Percentiles rank a stretch among this genome's conserved stretches.
phyloP scores from a whole-genome alignment of 306 rosid species.

The Malus sieversii region DNA sequence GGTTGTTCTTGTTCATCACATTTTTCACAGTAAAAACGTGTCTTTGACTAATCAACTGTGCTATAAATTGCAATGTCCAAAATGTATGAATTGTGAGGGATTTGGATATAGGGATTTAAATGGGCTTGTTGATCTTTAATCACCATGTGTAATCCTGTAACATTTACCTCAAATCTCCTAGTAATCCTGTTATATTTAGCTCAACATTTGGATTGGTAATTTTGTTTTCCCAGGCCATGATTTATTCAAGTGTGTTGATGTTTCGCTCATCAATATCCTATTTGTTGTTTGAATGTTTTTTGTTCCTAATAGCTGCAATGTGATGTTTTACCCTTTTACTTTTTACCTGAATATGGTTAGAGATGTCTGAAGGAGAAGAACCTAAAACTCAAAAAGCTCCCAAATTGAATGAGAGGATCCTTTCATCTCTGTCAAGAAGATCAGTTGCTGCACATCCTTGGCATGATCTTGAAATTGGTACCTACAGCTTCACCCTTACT shows the following conservation, averaged over 20 bases:
- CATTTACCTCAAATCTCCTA: neutral
- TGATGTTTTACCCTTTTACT: neutral
- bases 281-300: neutral
- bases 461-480: constrained; percentile 99
- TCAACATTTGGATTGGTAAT: neutral
- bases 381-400: constrained; percentile 32
- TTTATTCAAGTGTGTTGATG: neutral
- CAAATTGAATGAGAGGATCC: constrained; percentile 84
- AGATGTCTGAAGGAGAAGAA: constrained; percentile 41
- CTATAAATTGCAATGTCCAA: neutral
- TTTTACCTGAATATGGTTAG: constrained; percentile 12
- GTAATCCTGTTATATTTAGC: neutral
- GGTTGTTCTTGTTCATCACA: neutral
- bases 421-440: constrained; percentile 90
- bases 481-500: neutral
- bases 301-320: neutral
- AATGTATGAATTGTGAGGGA: neutral
- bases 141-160: neutral
- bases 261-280: neutral
- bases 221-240: neutral
- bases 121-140: neutral
- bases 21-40: neutral
- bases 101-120: neutral
- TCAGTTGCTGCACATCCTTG: constrained; percentile 99
- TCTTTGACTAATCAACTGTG: neutral